Evolutionary conservation across 306 rosid species (phyloP), one percentile per base, ranked within the genome.

Genomic region (Lathyrus tuberosus): DNA sequence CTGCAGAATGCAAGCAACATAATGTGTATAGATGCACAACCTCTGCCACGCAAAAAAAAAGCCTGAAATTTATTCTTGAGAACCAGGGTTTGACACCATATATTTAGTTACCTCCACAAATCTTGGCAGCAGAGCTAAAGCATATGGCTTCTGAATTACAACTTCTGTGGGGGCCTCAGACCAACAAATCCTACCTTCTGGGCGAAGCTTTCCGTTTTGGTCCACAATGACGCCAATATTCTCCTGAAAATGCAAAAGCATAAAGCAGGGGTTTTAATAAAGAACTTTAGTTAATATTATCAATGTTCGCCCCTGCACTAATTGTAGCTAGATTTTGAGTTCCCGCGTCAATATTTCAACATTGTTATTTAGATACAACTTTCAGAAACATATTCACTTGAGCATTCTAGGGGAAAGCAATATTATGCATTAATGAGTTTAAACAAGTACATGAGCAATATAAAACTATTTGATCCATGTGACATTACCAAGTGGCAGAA

Each of bases 141-240:
- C 99, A 82, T 95, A 95, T 7, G 97, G 95, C 72, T 85, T 91
- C 80, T 82, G 92, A 75, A 91, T 83, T 62, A 86, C 89, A 41
- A 91, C 91, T 63, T 86, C 88, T 20, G 75, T 30, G 10, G 99
- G 97, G 47, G 97, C 88, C 86, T 95, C 97, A 4, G 99, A 88
- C 99, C 99, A 95, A 80, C 99, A 95, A 86, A 95, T 77, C 83
- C 99, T 88, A 61, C 99, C 99, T 79, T 95, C 91, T 37, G 86
- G 89, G 73, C 80, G 83, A 78, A 95, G 97, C 57, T 95, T 95
- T 70, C 99, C 99, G 66, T 95, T 91, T 91, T 91, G 97, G 66
- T 95, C 95, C 75, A 91, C 96, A 48, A 95, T 77, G 71, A 95
- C 96, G 20, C 99, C 97, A 86, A 95, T 95, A 54, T 95, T 95